Percentiles rank a stretch among this genome's conserved stretches.
Conservation (phyloP, 2,329 filamentous ascomycete species). For the Camillea tinctor region DNA sequence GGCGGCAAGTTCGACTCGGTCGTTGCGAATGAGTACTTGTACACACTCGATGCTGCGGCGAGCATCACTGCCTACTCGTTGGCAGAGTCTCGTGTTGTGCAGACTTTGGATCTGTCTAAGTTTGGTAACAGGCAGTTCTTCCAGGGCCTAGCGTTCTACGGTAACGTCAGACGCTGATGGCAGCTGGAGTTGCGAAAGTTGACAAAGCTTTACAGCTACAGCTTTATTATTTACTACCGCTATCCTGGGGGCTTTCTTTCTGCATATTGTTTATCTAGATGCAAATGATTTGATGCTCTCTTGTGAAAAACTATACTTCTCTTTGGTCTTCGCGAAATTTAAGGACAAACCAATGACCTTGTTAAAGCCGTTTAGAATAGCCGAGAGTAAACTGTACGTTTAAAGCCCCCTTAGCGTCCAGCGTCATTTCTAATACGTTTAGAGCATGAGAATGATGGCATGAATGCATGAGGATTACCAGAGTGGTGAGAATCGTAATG, state of each 20-base stretch:
- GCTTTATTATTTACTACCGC: too few species aligned
- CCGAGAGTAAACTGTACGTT: too few species aligned
- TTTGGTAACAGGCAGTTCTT: constrained; percentile 10
- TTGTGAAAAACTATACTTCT: too few species aligned
- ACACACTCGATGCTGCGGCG: constrained; percentile 31
- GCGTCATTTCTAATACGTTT: too few species aligned
- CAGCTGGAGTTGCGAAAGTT: not conserved
- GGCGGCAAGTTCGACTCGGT: constrained; percentile 38
- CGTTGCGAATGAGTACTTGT: constrained; percentile 38
- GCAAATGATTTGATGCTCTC: too few species aligned
- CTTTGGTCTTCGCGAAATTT: too few species aligned
- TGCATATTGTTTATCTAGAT: too few species aligned
- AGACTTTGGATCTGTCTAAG: constrained; percentile 8
- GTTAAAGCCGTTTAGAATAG: too few species aligned
- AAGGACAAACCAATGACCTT: too few species aligned
- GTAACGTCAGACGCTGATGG: not conserved
- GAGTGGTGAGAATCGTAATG: not conserved
- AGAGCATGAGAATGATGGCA: too few species aligned
- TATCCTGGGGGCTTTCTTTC: too few species aligned
- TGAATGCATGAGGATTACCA: not conserved
- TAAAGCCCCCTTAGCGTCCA: too few species aligned
- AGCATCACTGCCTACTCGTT: constrained; percentile 10
- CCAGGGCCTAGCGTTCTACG: constrained; percentile 17
- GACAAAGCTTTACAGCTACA: not conserved
- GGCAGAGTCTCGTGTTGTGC: not conserved